These are phyloP conservation scores for Cladophialophora chaetospira DNA, from an alignment of 2,329 filamentous ascomycete genomes.

Conservation along the genomic window DNA sequence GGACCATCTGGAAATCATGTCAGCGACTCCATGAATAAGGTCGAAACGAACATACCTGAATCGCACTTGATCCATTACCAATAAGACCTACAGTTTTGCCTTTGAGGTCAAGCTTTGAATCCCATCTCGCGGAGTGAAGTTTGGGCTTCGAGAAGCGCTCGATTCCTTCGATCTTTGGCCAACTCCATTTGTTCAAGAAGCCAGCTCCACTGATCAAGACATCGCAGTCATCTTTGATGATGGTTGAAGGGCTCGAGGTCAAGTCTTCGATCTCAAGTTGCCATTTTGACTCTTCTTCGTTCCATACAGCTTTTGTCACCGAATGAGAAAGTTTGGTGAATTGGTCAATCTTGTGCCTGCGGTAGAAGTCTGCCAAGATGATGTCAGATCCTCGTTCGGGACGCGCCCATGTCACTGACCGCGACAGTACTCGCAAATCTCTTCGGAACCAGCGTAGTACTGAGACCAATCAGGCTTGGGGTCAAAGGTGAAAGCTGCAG, in stretches of 20 bases:
- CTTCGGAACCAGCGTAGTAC: conserved; percentile 32
- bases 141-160: conserved; percentile 38
- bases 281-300: conserved; percentile 41
- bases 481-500: conserved; percentile 24
- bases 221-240: neutral
- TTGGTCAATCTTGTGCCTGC: neutral
- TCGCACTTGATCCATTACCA: conserved; percentile 47
- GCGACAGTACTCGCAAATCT: conserved; percentile 35
- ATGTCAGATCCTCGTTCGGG: no score
- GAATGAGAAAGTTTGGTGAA: neutral
- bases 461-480: conserved; percentile 31
- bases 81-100: conserved; percentile 46
- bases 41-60: conserved; percentile 41
- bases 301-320: conserved; percentile 35
- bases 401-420: no score
- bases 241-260: conserved; percentile 3
- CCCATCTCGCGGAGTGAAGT: conserved; percentile 38
- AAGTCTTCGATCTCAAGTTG: conserved; percentile 34
- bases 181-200: conserved; percentile 40
- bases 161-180: conserved; percentile 41
- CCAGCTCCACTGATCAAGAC: conserved; percentile 40
- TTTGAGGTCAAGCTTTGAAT: conserved; percentile 23
- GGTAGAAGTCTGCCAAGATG: neutral
- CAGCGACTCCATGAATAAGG: conserved; percentile 49
- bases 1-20: conserved; percentile 59